phyloP scores from a whole-genome alignment of 75 land plant genomes.

The Ceratopteris richardii region DNA sequence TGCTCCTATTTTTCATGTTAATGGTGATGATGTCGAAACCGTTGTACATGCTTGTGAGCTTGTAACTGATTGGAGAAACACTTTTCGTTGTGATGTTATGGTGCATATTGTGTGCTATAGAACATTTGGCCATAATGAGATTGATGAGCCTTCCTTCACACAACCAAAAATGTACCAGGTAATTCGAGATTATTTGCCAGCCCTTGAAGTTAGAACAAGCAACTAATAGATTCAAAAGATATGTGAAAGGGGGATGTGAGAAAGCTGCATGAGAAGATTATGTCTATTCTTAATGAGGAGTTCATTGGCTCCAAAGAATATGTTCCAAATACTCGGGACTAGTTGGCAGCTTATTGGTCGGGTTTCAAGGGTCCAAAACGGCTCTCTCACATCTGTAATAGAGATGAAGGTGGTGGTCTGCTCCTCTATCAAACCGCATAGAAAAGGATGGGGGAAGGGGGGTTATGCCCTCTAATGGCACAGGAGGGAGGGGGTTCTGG shows the following conservation, averaged over 20 bases:
- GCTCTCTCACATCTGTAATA: constrained; percentile 74
- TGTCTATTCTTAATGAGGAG: constrained; percentile 76
- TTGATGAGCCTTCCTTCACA: constrained; percentile 92
- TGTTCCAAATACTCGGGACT: constrained; percentile 67
- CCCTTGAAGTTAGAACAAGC: constrained; percentile 77
- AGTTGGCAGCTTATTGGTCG: constrained; percentile 92
- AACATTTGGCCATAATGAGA: constrained; percentile 94
- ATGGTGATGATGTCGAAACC: constrained; percentile 95
- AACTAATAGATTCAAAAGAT: constrained; percentile 52
- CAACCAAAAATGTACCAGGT: constrained; percentile 98
- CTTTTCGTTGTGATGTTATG: constrained; percentile 89
- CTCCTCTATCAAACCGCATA: no score
- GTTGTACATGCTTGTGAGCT: constrained; percentile 60
- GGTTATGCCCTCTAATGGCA: no score
- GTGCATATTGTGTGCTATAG: no score
- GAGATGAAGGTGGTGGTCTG: no score
- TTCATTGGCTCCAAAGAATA: constrained; percentile 84
- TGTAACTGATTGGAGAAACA: constrained; percentile 58
- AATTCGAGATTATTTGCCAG: constrained; percentile 61
- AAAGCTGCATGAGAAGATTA: constrained; percentile 61
- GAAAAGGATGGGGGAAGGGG: no score
- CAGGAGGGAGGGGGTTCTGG: no score
- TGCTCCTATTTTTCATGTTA: constrained; percentile 95
- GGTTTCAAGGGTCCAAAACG: constrained; percentile 98
- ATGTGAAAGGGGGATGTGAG: constrained; percentile 57